phyloP scores from a whole-genome alignment of 2,329 filamentous ascomycete genomes.

The Ophiostoma fasciatum region DNA sequence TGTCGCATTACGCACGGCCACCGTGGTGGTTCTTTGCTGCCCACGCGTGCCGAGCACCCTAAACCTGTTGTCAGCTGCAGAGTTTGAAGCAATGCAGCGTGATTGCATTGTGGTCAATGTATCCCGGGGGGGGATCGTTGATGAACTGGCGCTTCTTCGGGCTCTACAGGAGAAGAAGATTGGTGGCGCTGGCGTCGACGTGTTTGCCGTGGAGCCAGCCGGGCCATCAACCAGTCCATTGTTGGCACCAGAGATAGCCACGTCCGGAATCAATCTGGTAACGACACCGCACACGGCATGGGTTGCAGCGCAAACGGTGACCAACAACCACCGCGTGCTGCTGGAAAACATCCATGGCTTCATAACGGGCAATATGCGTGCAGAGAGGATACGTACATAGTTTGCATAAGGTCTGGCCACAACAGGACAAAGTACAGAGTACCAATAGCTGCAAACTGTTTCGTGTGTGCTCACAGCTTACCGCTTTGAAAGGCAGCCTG shows the following conservation, averaged over 20 bases:
- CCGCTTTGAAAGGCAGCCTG: constrained; percentile 8
- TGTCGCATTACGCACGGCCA: constrained; percentile 15
- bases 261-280: constrained; percentile 8
- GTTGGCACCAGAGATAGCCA: constrained; percentile 2
- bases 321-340: constrained; percentile 7
- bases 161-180: constrained; percentile 18
- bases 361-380: background rate
- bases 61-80: constrained; percentile 11
- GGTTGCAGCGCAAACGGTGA: constrained; percentile 9
- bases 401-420: too few relatives aligned
- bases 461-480: constrained; percentile 2
- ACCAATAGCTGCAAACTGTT: background rate
- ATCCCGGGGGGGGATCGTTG: constrained; percentile 19
- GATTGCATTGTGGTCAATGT: constrained; percentile 19
- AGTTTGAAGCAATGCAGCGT: constrained; percentile 11
- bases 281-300: constrained; percentile 11
- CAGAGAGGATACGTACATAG: constrained; percentile 3
- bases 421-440: background rate
- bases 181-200: constrained; percentile 20
- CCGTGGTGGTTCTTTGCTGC: constrained; percentile 18
- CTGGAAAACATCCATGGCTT: constrained; percentile 9
- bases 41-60: constrained; percentile 16
- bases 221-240: constrained; percentile 8
- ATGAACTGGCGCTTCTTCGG: constrained; percentile 20
- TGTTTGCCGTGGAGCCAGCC: constrained; percentile 20